Percentiles rank a stretch among this genome's conserved stretches.
phyloP scores from a whole-genome alignment of 441 rosid species.

The Erodium trifolium region DNA sequence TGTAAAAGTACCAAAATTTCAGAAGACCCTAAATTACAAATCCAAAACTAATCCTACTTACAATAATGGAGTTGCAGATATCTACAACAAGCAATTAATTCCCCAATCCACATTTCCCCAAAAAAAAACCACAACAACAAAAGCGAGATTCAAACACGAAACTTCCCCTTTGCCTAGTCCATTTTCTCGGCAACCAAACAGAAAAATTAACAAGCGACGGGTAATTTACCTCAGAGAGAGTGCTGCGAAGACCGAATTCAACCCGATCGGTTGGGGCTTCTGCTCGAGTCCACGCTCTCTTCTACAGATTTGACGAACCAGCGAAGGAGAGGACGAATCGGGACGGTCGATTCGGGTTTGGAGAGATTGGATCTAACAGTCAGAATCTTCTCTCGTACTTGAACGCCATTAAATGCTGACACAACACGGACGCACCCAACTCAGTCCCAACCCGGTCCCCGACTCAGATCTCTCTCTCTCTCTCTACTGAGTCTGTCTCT shows the following conservation, averaged over 20 bases:
- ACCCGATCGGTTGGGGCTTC: constrained; percentile 21
- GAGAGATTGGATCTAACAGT: constrained; percentile 30
- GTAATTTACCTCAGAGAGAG: constrained; percentile 18
- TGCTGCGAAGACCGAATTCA: constrained; percentile 19
- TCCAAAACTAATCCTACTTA: not conserved
- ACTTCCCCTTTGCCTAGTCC: not conserved
- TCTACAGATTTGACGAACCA: not conserved
- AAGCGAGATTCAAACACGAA: not conserved
- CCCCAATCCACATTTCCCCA: not conserved
- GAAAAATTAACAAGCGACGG: not conserved
- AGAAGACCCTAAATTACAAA: not conserved
- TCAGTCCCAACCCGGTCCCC: constrained; percentile 20
- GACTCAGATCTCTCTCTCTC: no score
- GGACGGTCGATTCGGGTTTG: constrained; percentile 21
- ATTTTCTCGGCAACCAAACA: constrained; percentile 1
- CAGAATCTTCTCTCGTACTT: constrained; percentile 21
- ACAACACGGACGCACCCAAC: constrained; percentile 14
- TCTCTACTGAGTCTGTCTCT: no score
- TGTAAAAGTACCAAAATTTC: constrained; percentile 13
- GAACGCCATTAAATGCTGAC: constrained; percentile 23
- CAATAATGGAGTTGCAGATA: not conserved
- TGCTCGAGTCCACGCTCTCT: not conserved
- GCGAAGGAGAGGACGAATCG: constrained; percentile 17
- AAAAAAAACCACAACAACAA: not conserved
- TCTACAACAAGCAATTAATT: not conserved